phyloP scores from a whole-genome alignment of 257 asterid genomes.

The Linaria vulgaris region DNA sequence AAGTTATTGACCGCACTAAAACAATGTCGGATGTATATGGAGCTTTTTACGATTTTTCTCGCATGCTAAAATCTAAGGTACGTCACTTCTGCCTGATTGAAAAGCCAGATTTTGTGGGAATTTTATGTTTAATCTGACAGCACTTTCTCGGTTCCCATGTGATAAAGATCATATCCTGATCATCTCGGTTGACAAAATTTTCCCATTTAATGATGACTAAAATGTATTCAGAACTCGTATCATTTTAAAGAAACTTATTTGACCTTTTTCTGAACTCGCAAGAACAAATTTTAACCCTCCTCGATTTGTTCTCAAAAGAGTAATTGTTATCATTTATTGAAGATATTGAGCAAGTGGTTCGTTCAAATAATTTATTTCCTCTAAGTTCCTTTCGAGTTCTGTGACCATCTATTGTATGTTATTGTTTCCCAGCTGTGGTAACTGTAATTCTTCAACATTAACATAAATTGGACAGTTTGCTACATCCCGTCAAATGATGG shows the following conservation, averaged over 20 bases:
- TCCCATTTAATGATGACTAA: not conserved
- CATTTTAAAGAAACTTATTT: too few species aligned
- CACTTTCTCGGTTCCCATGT: not conserved
- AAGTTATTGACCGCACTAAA: slow-evolving; percentile 70
- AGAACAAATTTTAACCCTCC: too few species aligned
- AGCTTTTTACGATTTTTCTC: slow-evolving; percentile 85
- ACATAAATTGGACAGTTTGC: not conserved
- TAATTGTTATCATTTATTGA: not conserved
- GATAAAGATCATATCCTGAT: too few species aligned
- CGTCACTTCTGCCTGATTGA: slow-evolving; percentile 21
- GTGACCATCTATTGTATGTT: not conserved
- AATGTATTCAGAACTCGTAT: too few species aligned
- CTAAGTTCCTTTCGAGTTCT: not conserved
- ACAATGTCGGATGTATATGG: slow-evolving; percentile 88
- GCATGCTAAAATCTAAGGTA: slow-evolving; percentile 89
- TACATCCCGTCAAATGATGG: not conserved
- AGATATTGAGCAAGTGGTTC: not conserved
- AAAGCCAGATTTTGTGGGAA: slow-evolving; percentile 20
- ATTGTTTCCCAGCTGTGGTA: not conserved
- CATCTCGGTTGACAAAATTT: too few species aligned
- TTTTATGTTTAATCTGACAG: too few species aligned
- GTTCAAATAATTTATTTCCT: not conserved
- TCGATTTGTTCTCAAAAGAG: not conserved
- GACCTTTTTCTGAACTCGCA: too few species aligned
- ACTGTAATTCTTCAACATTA: not conserved